Percentiles rank a stretch among this genome's conserved stretches.
Conservation (phyloP, 2,329 filamentous ascomycete genomes). For the Chaetothyriales sp. region DNA sequence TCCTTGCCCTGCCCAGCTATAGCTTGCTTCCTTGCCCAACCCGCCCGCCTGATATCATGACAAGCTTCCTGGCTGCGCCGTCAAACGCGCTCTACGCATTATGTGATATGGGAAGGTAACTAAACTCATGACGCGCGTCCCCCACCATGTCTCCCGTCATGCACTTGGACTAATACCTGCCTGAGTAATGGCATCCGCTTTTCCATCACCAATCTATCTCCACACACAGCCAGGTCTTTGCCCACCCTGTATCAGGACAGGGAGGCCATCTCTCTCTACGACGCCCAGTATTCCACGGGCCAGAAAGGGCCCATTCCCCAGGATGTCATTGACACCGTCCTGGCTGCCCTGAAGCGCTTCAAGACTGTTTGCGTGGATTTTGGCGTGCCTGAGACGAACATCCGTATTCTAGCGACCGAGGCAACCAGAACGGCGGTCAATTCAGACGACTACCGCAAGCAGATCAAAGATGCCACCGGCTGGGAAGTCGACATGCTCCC, state of each 20-base stretch:
- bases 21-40: neutral
- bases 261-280: constrained; percentile 71
- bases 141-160: neutral
- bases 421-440: constrained; percentile 74
- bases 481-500: constrained; percentile 59
- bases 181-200: constrained; percentile 77
- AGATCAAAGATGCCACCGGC: constrained; percentile 50
- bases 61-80: constrained; percentile 6
- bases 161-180: neutral
- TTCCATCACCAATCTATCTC: constrained; percentile 70
- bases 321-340: constrained; percentile 51
- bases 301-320: constrained; percentile 40
- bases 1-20: no score
- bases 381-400: constrained; percentile 48
- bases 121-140: neutral
- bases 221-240: constrained; percentile 56
- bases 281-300: constrained; percentile 45
- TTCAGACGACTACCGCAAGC: constrained; percentile 49
- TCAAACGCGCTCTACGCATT: constrained; percentile 23
- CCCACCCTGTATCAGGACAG: constrained; percentile 66
- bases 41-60: neutral
- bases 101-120: constrained; percentile 31
- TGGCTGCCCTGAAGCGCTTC: constrained; percentile 56
- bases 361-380: constrained; percentile 56
- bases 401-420: constrained; percentile 73